Base-by-base conservation (phyloP, 2,329 filamentous ascomycete genomes). In the Botrytis cinerea region DNA sequence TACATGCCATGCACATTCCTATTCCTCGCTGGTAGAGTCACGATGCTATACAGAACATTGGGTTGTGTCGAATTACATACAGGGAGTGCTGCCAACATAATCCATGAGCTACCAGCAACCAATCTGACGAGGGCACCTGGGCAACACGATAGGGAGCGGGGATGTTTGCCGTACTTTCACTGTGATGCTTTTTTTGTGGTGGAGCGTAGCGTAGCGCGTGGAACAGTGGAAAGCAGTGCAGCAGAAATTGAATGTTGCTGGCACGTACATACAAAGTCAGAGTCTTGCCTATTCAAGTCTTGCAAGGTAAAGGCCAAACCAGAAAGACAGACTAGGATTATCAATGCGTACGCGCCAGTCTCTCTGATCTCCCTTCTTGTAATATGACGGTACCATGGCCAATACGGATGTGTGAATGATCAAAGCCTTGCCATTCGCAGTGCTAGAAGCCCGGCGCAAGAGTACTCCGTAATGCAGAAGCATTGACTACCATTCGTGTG, bases 121-220 rank as follows among this genome's bases (percentile, higher is more conserved):
- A 51, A 66, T 28, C 43, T 35, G 62, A 46, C 43, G 32, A 62
- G 68, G 25, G 54, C 68, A 63, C 40, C 35, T 62, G 59, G 63
- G 28, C 57, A 45, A 40, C 54, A 32, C n/a, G 45, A 40, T 40
- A 60, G 48, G 22, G 48, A 51, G 35, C 62, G 64, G 64, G 38
- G 54, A 63, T 70, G 35, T 48, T 69, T 61, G 51, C 67, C 60
- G 51, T 22, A 25, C 25, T 46, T 43, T 57, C 32, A 38, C 54
- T n/a, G 38, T 60, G n/a, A 61, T 40, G 40, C 59, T 25, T 51
- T 35, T 48, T 54, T 70, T 25, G n/a, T 45, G 66, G 64, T 73
- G 71, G 71, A 73, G 71, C 64, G 71, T 64, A 73, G 71, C 64
- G 71, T 64, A 61, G 71, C 64, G 71, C 54, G 71, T 73, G 71